Percentiles rank a stretch among this genome's conserved stretches.
These are phyloP conservation scores for Aspergillus fructus DNA, from an alignment of 2,329 filamentous ascomycete genomes.

Conservation along the genomic window DNA sequence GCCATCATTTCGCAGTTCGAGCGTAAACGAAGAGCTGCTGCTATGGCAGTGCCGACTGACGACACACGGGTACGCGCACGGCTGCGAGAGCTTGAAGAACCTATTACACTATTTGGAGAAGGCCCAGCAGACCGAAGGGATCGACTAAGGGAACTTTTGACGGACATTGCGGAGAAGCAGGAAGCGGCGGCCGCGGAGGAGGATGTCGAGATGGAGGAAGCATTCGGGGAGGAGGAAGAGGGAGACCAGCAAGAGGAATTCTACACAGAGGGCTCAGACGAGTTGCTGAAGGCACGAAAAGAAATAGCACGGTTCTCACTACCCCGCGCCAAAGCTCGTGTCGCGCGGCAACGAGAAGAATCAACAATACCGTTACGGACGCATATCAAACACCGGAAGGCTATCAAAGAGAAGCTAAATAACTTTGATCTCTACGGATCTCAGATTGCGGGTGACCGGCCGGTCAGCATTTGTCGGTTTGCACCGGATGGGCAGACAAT, in stretches of 20 bases:
- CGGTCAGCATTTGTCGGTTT: conserved; percentile 89
- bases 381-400: conserved; percentile 89
- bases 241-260: conserved; percentile 88
- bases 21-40: conserved; percentile 83
- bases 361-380: conserved; percentile 80
- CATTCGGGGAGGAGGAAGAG: conserved; percentile 51
- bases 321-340: conserved; percentile 73
- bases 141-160: conserved; percentile 77
- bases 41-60: conserved; percentile 89
- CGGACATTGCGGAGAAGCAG: conserved; percentile 66
- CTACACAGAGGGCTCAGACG: conserved; percentile 78
- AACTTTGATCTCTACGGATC: conserved; percentile 90
- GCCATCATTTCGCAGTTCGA: conserved; percentile 85
- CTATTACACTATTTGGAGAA: conserved; percentile 92
- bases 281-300: conserved; percentile 72
- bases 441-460: conserved; percentile 86
- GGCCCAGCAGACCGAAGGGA: conserved; percentile 82
- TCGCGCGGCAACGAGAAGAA: conserved; percentile 76
- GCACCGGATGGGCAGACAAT: conserved; percentile 80
- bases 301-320: conserved; percentile 82
- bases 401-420: conserved; percentile 77
- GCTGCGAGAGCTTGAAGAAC: conserved; percentile 85
- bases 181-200: conserved; percentile 47
- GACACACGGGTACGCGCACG: conserved; percentile 79
- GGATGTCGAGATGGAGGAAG: conserved; percentile 56